A percentile compares a stretch with the other conserved stretches of the same genome.
Conservation (phyloP, 2,329 filamentous ascomycete genomes). For the Paecilomyces sp. region DNA sequence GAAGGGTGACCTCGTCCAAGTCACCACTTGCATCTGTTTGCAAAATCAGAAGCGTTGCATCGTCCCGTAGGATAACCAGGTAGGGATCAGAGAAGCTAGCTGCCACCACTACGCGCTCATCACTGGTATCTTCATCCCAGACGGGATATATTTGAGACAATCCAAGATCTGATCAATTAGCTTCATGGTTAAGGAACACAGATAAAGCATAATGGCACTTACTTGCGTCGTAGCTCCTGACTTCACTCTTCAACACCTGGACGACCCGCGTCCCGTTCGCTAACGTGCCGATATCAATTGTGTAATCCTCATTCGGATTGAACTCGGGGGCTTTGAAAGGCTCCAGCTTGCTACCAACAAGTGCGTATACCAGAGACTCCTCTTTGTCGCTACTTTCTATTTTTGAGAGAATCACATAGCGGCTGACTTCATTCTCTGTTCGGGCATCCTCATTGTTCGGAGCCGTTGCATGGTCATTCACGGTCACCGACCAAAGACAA, state of each 20-base stretch:
- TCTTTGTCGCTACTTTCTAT: slow-evolving; percentile 58
- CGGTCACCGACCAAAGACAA: slow-evolving; percentile 72
- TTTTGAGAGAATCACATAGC: slow-evolving; percentile 78
- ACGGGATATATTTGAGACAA: slow-evolving; percentile 88
- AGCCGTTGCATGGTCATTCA: slow-evolving; percentile 37
- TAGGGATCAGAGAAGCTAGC: slow-evolving; percentile 85
- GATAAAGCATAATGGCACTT: slow-evolving; percentile 30
- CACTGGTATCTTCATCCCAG: slow-evolving; percentile 81
- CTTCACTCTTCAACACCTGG: slow-evolving; percentile 78
- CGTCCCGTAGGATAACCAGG: slow-evolving; percentile 73
- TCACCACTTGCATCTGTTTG: slow-evolving; percentile 76
- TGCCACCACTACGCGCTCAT: slow-evolving; percentile 64
- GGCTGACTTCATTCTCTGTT: slow-evolving; percentile 53
- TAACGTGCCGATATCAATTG: slow-evolving; percentile 77
- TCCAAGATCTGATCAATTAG: slow-evolving; percentile 58
- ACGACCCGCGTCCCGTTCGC: slow-evolving; percentile 75
- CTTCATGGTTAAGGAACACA: slow-evolving; percentile 5
- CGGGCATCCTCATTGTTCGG: slow-evolving; percentile 42
- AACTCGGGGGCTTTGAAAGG: slow-evolving; percentile 79
- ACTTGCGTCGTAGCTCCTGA: slow-evolving; percentile 87
- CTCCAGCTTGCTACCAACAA: slow-evolving; percentile 68
- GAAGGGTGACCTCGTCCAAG: slow-evolving; percentile 69
- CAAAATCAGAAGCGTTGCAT: slow-evolving; percentile 71
- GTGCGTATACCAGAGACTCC: slow-evolving; percentile 68
- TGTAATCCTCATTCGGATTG: slow-evolving; percentile 79